phyloP scores from a whole-genome alignment of 768 basidiomycete species.

The Kwoniella mangroviensis region DNA sequence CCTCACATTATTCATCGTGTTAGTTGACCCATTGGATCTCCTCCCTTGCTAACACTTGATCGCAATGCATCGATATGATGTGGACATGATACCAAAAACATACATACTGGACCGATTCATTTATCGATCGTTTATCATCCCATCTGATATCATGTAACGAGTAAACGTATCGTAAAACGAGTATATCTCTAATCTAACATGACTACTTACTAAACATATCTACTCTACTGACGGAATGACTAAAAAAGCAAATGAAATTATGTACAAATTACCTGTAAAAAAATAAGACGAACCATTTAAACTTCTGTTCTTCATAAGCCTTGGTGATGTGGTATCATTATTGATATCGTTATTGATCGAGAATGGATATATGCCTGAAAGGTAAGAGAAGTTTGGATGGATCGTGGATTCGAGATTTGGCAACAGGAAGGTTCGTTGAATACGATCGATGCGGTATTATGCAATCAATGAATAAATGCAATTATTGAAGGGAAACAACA shows the following conservation, averaged over 20 bases:
- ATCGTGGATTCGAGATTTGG: neutral
- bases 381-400: neutral
- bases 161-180: neutral
- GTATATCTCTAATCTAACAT: neutral
- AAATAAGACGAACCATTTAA: neutral
- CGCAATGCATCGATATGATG: neutral
- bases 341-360: neutral
- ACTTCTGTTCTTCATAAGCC: neutral
- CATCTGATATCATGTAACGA: neutral
- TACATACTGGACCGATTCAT: neutral
- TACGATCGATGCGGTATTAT: neutral
- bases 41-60: neutral
- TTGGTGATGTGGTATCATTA: neutral
- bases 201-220: neutral
- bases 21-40: too few relatives aligned
- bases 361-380: conserved; percentile 1
- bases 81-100: neutral
- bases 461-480: neutral
- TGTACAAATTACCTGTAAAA: conserved; percentile 4
- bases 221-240: neutral
- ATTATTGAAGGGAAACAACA: neutral
- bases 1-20: too few relatives aligned
- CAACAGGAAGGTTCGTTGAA: neutral
- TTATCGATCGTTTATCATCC: neutral
- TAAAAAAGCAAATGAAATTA: neutral